A percentile compares a stretch with the other conserved stretches of the same genome.
phyloP scores from a whole-genome alignment of 768 basidiomycete genomes.

The Leccinum subtestaceum region DNA sequence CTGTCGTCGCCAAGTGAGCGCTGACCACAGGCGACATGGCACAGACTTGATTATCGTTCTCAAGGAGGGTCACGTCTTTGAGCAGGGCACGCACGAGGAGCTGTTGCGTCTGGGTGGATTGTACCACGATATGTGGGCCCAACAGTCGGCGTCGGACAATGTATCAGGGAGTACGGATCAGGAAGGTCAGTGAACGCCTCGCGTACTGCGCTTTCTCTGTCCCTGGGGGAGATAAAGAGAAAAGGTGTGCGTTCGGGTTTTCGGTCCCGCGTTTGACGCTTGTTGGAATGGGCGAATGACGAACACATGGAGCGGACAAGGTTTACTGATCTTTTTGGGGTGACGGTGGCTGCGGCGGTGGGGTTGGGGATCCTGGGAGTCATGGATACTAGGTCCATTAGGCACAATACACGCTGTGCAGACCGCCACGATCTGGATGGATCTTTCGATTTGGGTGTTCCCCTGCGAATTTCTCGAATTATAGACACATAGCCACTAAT shows the following conservation, averaged over 20 bases:
- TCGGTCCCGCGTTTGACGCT: not conserved
- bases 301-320: not conserved
- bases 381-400: not conserved
- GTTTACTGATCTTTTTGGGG: not conserved
- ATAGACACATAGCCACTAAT: not conserved
- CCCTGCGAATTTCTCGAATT: not conserved
- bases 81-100: slow-evolving; percentile 92
- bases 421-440: not conserved
- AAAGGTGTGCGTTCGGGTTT: not conserved
- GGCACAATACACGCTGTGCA: not conserved
- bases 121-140: slow-evolving; percentile 80
- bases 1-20: not conserved
- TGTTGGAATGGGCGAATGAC: not conserved
- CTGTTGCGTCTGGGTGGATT: slow-evolving; percentile 67
- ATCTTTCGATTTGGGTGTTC: not conserved
- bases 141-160: slow-evolving; percentile 53
- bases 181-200: not conserved
- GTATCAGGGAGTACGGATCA: slow-evolving; percentile 16
- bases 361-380: not conserved
- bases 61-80: slow-evolving; percentile 84
- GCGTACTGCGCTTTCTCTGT: not conserved
- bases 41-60: slow-evolving; percentile 91
- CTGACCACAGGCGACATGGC: not conserved
- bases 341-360: not conserved
- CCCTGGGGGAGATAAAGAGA: not conserved